These are phyloP conservation scores for Colletotrichum melonis DNA, from an alignment of 2,329 filamentous ascomycete genomes.

Conservation along the genomic window DNA sequence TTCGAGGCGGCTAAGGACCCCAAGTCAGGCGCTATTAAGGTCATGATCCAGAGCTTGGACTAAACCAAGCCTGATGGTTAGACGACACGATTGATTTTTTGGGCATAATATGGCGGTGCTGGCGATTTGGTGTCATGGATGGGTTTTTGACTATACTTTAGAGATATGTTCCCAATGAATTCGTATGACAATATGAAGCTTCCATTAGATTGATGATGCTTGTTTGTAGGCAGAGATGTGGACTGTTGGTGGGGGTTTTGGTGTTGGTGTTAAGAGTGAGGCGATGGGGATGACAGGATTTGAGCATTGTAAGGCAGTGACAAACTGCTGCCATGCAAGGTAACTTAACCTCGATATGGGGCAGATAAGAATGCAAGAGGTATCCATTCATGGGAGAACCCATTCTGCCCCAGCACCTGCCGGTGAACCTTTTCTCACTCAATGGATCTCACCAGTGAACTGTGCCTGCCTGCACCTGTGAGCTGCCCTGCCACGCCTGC, in stretches of 20 bases:
- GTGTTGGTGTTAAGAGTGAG: background rate
- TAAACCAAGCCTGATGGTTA: conserved; percentile 41
- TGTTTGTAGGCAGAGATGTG: background rate
- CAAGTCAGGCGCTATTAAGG: conserved; percentile 96
- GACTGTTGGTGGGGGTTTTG: too few relatives aligned
- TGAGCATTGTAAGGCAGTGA: background rate
- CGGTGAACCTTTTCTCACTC: background rate
- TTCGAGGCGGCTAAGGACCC: conserved; percentile 91
- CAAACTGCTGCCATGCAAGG: too few relatives aligned
- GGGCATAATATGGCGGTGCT: conserved; percentile 25
- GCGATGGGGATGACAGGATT: background rate
- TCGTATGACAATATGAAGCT: background rate
- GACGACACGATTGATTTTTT: conserved; percentile 28
- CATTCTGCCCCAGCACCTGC: background rate
- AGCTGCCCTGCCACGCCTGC: background rate
- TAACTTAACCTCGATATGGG: background rate
- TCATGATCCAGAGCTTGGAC: conserved; percentile 84
- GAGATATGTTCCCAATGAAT: conserved; percentile 25
- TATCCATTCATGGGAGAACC: background rate
- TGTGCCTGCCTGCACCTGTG: background rate
- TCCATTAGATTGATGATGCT: background rate
- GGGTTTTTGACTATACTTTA: conserved; percentile 18
- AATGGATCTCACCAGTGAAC: background rate
- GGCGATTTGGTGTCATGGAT: conserved; percentile 36
- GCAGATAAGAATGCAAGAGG: background rate